A percentile compares a stretch with the other conserved stretches of the same genome.
These are phyloP conservation scores for Mycena chlorophos DNA, from an alignment of 768 basidiomycete genomes.

Conservation along the genomic window DNA sequence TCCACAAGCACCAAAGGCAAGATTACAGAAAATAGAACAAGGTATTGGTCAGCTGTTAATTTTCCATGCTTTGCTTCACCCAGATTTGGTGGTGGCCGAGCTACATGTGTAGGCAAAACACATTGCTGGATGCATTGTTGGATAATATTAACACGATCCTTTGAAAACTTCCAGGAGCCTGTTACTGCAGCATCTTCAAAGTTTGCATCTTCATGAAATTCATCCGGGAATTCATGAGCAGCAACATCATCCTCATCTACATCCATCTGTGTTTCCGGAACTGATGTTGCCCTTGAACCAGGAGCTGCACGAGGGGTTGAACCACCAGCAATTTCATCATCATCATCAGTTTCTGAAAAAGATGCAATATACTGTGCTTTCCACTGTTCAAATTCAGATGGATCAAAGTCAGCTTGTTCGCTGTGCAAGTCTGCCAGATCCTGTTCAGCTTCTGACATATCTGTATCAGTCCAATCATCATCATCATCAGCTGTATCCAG, in stretches of 20 bases:
- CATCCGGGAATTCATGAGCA: background rate
- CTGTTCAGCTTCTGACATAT: background rate
- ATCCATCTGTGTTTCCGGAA: background rate
- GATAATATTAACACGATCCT: background rate
- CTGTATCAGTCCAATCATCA: background rate
- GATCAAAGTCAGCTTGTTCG: background rate
- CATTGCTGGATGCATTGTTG: slow-evolving; percentile 1
- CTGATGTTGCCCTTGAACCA: background rate
- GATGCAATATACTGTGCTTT: background rate
- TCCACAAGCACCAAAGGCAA: slow-evolving; percentile 13
- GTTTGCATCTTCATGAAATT: background rate
- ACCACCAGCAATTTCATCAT: background rate
- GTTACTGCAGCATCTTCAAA: no score
- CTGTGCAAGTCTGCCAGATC: background rate
- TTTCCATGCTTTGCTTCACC: slow-evolving; percentile 24
- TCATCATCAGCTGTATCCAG: background rate
- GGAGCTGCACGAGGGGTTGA: background rate
- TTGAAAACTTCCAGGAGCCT: background rate
- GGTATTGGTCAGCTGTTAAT: slow-evolving; percentile 19
- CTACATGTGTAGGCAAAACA: slow-evolving; percentile 18
- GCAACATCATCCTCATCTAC: background rate
- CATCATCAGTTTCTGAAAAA: background rate
- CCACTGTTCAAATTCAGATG: background rate
- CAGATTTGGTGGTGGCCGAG: slow-evolving; percentile 19
- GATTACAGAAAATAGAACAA: slow-evolving; percentile 10